phyloP scores from a whole-genome alignment of 176 grass and related monocot species.

The Bromus sterilis region DNA sequence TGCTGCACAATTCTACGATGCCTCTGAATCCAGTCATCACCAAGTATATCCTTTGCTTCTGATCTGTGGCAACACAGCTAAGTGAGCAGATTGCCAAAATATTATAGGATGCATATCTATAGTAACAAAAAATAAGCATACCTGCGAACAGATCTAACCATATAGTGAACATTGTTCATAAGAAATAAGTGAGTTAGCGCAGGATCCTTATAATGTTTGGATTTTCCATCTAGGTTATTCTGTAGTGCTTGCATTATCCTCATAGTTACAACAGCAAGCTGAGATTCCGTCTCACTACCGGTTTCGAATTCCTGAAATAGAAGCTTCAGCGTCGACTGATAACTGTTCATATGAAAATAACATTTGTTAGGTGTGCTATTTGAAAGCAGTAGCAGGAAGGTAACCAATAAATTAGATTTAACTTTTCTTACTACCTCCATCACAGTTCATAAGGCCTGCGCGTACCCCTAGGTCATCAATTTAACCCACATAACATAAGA shows the following conservation, averaged over 20 bases:
- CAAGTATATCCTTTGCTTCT: constrained; percentile 97
- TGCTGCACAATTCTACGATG: constrained; percentile 95
- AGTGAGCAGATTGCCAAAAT: background rate
- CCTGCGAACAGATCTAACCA: constrained; percentile 96
- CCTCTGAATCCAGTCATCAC: constrained; percentile 98
- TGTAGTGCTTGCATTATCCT: constrained; percentile 98
- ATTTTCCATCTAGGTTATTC: constrained; percentile 94
- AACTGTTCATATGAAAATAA: constrained; percentile 46
- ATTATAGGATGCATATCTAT: background rate
- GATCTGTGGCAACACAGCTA: constrained; percentile 46
- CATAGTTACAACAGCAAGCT: constrained; percentile 83
- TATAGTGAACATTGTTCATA: constrained; percentile 99
- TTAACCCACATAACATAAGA: too few relatives aligned
- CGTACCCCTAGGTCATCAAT: too few relatives aligned
- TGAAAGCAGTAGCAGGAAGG: background rate
- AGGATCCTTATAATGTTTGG: constrained; percentile 87
- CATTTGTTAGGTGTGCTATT: constrained; percentile 11
- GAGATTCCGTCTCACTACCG: constrained; percentile 67
- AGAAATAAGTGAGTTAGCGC: constrained; percentile 80
- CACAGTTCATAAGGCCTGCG: too few relatives aligned
- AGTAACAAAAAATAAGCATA: constrained; percentile 26
- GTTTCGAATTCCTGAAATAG: constrained; percentile 83
- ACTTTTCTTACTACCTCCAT: too few relatives aligned
- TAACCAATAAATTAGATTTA: background rate
- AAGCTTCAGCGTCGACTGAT: constrained; percentile 81